Percentiles rank a stretch among this genome's conserved stretches.
These are phyloP conservation scores for Trichoderma reesei DNA, from an alignment of 495 filamentous ascomycete genomes.

Conservation along the genomic window DNA sequence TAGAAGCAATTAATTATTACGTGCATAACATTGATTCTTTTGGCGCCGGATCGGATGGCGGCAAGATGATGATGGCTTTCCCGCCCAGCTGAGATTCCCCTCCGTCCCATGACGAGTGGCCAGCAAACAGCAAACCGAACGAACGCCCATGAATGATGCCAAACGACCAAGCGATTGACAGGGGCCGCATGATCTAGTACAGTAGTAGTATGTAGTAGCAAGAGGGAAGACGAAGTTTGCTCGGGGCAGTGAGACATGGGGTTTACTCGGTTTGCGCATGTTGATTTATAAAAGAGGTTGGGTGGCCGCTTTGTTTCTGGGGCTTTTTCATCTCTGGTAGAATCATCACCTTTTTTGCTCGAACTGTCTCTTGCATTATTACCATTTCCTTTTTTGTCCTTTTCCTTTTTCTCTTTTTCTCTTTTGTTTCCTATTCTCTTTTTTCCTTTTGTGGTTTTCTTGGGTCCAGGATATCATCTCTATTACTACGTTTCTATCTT, in stretches of 20 bases:
- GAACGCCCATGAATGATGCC: no score
- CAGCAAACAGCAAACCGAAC: no score
- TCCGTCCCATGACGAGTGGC: no score
- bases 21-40: background rate
- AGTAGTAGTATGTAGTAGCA: background rate
- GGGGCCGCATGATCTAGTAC: background rate
- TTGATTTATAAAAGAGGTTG: background rate
- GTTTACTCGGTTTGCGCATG: background rate
- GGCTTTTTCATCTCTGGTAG: background rate
- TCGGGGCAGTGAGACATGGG: no score
- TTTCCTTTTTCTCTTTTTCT: constrained; percentile 19
- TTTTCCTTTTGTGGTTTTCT: constrained; percentile 21
- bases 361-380: constrained; percentile 10
- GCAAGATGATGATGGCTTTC: background rate
- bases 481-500: constrained; percentile 16
- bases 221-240: no score
- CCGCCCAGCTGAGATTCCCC: no score
- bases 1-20: no score
- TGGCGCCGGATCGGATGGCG: constrained; percentile 3
- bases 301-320: constrained; percentile 2
- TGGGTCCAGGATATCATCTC: constrained; percentile 23
- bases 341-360: constrained; percentile 15
- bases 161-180: no score
- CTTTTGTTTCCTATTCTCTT: constrained; percentile 24
- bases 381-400: constrained; percentile 12